Evolutionary conservation across 1,284 basidiomycete genomes (phyloP), one percentile per base, ranked within the genome.

Genomic region (Leucoagaricus sp.): DNA sequence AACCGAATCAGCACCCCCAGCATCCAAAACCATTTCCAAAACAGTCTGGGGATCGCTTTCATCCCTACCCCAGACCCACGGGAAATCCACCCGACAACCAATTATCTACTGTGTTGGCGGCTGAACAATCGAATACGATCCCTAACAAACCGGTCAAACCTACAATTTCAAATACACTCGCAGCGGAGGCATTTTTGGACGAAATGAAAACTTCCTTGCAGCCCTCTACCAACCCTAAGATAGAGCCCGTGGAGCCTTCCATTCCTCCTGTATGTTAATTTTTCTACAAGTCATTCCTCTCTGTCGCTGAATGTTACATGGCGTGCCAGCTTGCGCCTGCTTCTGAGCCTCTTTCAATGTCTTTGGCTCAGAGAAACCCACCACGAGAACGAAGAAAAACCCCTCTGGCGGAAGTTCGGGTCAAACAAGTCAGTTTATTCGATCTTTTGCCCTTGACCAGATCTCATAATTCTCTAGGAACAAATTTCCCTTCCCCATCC

Each of bases 131-230:
- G n/a, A n/a, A n/a, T n/a, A n/a, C n/a, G n/a, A n/a, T n/a, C n/a
- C n/a, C 23, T 10, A 47, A 28, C 5, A 40, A 42, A 19, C 29
- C 10, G 12, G 38, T 25, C n/a, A 42, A 25, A 6, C 6, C 26
- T 6, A 3, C 4, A 9, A 9, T 17, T 5, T 28, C 28, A 13
- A 25, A 29, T 17, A 10, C 29, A n/a, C 45, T 17, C 7, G 53
- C 41, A n/a, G 55, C 55, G n/a, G 41, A 50, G 21, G 17, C 28
- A 26, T 57, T 57, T 26, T 29, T 57, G 17, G 49, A 49, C 28
- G 47, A 49, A 13, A 44, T 51, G 15, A 3, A 40, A 15, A 50
- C 48, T 23, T 50, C 55, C 12, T 51, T 57, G 49, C 12, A 42
- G 10, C 10, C 28, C 1, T n/a, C 19, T 3, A 13, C 17, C 19